Base-by-base conservation (phyloP, 2,329 filamentous ascomycete genomes). In the Penicillium paneum region DNA sequence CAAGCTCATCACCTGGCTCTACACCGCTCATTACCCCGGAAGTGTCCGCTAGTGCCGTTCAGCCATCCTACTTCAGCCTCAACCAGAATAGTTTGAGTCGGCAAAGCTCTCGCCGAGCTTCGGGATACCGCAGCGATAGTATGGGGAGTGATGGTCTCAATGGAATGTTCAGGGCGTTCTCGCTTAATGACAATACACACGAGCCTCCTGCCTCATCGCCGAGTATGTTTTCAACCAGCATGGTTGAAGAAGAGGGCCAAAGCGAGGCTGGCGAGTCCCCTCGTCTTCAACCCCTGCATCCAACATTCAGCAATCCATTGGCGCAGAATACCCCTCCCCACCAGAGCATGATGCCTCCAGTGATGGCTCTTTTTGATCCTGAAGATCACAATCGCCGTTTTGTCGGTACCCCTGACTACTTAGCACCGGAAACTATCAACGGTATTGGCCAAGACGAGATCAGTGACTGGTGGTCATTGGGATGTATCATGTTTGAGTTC, bases 391-490 rank as follows among this genome's bases (percentile, higher is more conserved):
- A 90, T 68, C 85, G 94, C 50, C 87, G 91, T 36, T 99, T 99
- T 65, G 94, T 99, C 8, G 94, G 94, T 31, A 99, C 94, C 0
- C 94, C 94, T 0, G 94, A 99, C 72, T 99, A 99, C 69, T 82
- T 99, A 13, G 94, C 94, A 0, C 94, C 94, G 0, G 95, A 99
- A 71, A 99, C 95, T 0, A 96, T 99, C 68, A 92, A 91, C 61
- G 94, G 95, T 46, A 86, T 91, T 62, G 91, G 93, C 1, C 94
- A 99, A 72, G 94, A 99, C 67, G 93, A 97, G 72, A 94, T 93
- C 63, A 97, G 94, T 69, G 94, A 99, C 84, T 99, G 94, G 94
- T 99, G 94, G 94, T 97, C 94, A 21, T 82, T 99, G n/a, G 94
- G 94, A 0, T 99, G 95, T 71, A 97, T 99, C 64, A 78, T 97